These are phyloP conservation scores for Apiospora arundinis DNA, from an alignment of 2,329 filamentous ascomycete genomes.

Conservation along the genomic window DNA sequence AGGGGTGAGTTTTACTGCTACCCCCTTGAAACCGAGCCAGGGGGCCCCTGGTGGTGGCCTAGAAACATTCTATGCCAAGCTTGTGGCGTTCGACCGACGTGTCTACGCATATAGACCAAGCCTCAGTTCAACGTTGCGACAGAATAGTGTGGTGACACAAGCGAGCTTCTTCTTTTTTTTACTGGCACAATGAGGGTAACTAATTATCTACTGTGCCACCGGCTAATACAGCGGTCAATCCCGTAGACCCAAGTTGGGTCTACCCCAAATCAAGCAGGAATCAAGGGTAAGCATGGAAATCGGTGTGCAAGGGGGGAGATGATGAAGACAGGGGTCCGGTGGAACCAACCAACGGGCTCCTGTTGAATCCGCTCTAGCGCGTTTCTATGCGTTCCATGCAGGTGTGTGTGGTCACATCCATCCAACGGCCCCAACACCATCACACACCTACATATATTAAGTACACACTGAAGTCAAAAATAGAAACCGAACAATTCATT, in stretches of 20 bases:
- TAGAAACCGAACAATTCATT: neutral
- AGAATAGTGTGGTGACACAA: neutral
- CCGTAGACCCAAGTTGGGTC: neutral
- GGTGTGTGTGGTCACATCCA: neutral
- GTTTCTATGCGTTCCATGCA: slow-evolving; percentile 9
- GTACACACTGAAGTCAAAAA: neutral
- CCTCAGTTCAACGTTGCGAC: neutral
- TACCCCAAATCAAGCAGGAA: neutral
- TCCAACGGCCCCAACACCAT: neutral
- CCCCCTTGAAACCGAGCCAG: neutral
- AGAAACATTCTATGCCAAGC: neutral
- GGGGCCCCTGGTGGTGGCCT: neutral
- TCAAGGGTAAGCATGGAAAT: neutral
- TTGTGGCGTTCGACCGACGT: neutral
- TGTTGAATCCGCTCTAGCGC: slow-evolving; percentile 1
- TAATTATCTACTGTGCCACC: neutral
- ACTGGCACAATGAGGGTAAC: neutral
- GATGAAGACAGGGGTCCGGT: neutral
- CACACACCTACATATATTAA: neutral
- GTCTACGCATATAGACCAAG: neutral
- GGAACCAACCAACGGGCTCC: neutral
- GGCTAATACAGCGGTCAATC: neutral
- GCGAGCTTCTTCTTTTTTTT: too few species aligned
- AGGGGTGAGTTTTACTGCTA: neutral
- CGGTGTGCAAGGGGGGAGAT: neutral